These are phyloP conservation scores for Irpex sp. DNA, from an alignment of 1,284 basidiomycete genomes.

Conservation along the genomic window DNA sequence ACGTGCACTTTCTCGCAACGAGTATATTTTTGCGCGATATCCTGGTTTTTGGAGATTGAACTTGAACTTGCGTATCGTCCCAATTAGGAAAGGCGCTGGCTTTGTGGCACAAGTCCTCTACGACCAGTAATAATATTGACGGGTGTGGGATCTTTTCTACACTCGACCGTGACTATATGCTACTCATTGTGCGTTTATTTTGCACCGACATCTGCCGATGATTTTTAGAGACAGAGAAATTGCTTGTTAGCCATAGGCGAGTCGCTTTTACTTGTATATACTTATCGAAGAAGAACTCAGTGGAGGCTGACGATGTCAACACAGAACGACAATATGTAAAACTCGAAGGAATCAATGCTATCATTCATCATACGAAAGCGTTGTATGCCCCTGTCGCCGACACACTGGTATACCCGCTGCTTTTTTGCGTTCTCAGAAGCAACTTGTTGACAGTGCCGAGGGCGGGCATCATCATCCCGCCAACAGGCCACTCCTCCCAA, in stretches of 20 bases:
- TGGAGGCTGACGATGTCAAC: no score
- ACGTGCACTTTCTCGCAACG: neutral
- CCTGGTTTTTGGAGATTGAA: no score
- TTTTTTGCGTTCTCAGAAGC: neutral
- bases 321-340: no score
- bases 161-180: no score
- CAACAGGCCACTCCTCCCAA: neutral
- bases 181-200: no score
- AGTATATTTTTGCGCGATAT: no score
- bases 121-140: neutral
- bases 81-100: neutral
- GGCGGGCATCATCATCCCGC: neutral
- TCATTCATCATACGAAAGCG: neutral
- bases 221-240: no score
- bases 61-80: neutral
- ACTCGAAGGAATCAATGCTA: neutral
- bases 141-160: no score
- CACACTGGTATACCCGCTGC: neutral
- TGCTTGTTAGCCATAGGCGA: no score
- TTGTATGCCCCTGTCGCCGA: neutral
- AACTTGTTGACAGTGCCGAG: neutral
- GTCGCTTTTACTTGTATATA: no score
- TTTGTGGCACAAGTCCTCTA: neutral
- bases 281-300: no score
- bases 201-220: no score